Base-by-base conservation (phyloP, 2,329 filamentous ascomycete species). In the Cryphonectria nitschkei region DNA sequence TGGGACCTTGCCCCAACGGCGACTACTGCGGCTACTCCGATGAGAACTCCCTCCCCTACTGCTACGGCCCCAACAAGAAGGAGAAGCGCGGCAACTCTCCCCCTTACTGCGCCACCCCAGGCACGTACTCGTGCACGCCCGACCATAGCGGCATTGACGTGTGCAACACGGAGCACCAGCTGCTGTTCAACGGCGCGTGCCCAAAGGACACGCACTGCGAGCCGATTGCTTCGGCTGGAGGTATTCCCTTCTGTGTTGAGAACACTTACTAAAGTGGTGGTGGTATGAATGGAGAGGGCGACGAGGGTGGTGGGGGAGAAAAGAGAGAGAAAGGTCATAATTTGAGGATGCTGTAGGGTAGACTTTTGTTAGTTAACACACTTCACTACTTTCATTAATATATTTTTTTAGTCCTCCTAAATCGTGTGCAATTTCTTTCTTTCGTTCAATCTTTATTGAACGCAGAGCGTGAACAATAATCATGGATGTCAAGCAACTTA, bases 201-300 rank as follows among this genome's bases (percentile, higher is more conserved):
- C 70, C 70, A 14, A 34, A 29, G 2, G 65, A 62, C 19, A 67
- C 68, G 22, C 72, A 73, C 72, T 73, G 72, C 26, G 58, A 46
- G 26, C 68, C 65, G 32, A 16, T 72, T 1, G 37, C 61, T 8
- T 64, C 60, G 34, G 61, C 60, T 4, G 64, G 62, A 32, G 58
- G 58, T n/a, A 72, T 69, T 41, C 72, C 72, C 2, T 73, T 68
- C 72, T 73, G 72, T 39, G 60, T 73, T 29, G 62, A 68, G 54
- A 65, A 73, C 34, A 34, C 34, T 34, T 34, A 34, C 63, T 69
- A 61, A n/a, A 43, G 8, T 14, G n/a, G n/a, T 14, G n/a, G n/a
- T 32, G 6, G 8, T 7, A 19, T 50, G 43, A 46, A 19, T 50
- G 43, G 22, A 11, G 46, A 7, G 13, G 13, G 8, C 22, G 5